Evolutionary conservation across 352 stramenopile genomes (phyloP).

Genomic region (Aphanomyces euteiches): DNA sequence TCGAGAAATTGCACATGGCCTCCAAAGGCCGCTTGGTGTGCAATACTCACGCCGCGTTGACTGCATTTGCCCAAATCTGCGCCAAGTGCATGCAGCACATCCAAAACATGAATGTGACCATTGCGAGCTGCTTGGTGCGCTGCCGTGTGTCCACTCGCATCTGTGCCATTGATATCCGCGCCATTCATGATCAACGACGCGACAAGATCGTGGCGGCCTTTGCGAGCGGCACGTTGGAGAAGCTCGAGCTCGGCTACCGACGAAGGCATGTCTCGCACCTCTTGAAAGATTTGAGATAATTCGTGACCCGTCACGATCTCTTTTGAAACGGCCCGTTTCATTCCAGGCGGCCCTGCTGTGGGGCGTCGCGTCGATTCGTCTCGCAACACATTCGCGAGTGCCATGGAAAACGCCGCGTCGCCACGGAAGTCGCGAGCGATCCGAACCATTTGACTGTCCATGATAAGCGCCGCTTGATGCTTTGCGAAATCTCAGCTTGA

Average conservation of each 20-base stretch:
- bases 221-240: slow-evolving; percentile 22
- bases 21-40: slow-evolving; percentile 24
- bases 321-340: no score
- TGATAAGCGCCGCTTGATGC: no score
- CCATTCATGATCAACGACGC: slow-evolving; percentile 29
- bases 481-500: no score
- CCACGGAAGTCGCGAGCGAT: no score
- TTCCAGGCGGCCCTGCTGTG: no score
- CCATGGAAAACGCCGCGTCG: no score
- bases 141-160: slow-evolving; percentile 13
- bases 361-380: no score
- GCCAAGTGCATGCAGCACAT: slow-evolving; percentile 25
- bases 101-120: slow-evolving; percentile 16
- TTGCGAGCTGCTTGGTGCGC: slow-evolving; percentile 25
- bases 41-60: slow-evolving; percentile 14
- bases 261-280: background rate
- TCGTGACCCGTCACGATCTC: no score
- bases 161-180: slow-evolving; percentile 21
- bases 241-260: slow-evolving; percentile 22
- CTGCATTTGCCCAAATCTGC: slow-evolving; percentile 13
- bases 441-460: no score
- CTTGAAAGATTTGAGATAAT: no score
- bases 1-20: slow-evolving; percentile 17
- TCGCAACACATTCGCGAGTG: no score
- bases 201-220: slow-evolving; percentile 26